A percentile compares a stretch with the other conserved stretches of the same genome.
phyloP scores from a whole-genome alignment of 805 yeast genomes.

The Yarrowia keelungensis region DNA sequence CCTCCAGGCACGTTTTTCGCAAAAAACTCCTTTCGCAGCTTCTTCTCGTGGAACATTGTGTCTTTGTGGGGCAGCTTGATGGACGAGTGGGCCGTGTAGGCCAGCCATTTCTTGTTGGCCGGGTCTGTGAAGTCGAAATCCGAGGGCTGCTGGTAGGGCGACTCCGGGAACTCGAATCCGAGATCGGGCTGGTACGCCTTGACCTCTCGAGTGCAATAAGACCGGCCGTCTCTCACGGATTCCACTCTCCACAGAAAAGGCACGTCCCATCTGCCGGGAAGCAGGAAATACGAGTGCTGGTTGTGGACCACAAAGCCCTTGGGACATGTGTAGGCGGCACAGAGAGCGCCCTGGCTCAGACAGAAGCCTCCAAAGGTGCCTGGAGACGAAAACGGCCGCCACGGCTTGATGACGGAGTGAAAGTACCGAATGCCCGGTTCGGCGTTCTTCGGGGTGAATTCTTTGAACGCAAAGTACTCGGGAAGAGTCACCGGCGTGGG shows the following conservation, averaged over 20 bases:
- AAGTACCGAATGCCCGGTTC: slow-evolving; percentile 30
- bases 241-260: slow-evolving; percentile 48
- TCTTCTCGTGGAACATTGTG: slow-evolving; percentile 39
- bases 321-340: slow-evolving; percentile 32
- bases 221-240: slow-evolving; percentile 45
- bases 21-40: slow-evolving; percentile 35
- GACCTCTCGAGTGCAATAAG: slow-evolving; percentile 45
- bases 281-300: slow-evolving; percentile 46
- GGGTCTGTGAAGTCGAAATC: slow-evolving; percentile 32
- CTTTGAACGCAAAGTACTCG: slow-evolving; percentile 18
- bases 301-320: slow-evolving; percentile 39
- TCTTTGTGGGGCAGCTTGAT: slow-evolving; percentile 41
- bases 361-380: slow-evolving; percentile 37
- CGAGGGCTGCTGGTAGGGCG: slow-evolving; percentile 39
- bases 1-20: slow-evolving; percentile 40
- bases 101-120: slow-evolving; percentile 33
- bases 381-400: slow-evolving; percentile 36
- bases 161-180: slow-evolving; percentile 42
- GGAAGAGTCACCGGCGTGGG: slow-evolving; percentile 25
- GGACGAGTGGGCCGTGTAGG: slow-evolving; percentile 40
- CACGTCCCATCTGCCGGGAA: slow-evolving; percentile 45
- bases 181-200: slow-evolving; percentile 46
- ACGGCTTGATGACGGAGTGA: slow-evolving; percentile 31
- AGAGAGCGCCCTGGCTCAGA: slow-evolving; percentile 25
- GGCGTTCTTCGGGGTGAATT: slow-evolving; percentile 26